A percentile compares a stretch with the other conserved stretches of the same genome.
Evolutionary conservation across 1,284 basidiomycete genomes (phyloP).

Genomic region (Laetiporus sulphureus): DNA sequence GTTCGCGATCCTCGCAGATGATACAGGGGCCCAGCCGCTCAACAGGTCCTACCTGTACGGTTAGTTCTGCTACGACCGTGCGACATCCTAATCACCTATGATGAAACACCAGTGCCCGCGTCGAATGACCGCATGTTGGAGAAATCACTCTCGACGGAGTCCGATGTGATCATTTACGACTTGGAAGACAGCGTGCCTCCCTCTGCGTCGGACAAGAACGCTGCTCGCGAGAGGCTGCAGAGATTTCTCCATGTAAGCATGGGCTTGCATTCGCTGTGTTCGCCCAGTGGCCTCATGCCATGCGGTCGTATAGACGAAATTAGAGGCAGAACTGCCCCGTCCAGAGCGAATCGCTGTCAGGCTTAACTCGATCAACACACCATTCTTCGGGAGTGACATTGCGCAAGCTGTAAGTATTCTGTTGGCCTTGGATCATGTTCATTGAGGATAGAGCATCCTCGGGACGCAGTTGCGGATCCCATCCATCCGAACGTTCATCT

Average conservation of each 20-base stretch:
- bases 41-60: constrained; percentile 11
- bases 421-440: background rate
- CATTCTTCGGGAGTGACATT: constrained; percentile 69
- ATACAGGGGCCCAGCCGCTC: background rate
- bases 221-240: constrained; percentile 52
- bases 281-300: too few relatives aligned
- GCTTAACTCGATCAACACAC: constrained; percentile 70
- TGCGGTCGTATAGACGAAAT: constrained; percentile 25
- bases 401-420: constrained; percentile 46
- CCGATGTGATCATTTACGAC: constrained; percentile 82
- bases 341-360: constrained; percentile 62
- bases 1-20: too few relatives aligned
- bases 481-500: constrained; percentile 55
- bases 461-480: constrained; percentile 18
- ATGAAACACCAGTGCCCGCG: constrained; percentile 50
- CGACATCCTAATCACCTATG: background rate
- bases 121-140: constrained; percentile 77
- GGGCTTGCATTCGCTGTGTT: too few relatives aligned
- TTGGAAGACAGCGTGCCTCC: constrained; percentile 80
- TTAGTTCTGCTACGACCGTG: background rate
- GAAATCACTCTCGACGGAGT: constrained; percentile 58
- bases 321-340: constrained; percentile 31
- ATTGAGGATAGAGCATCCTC: background rate
- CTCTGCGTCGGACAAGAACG: constrained; percentile 47
- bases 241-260: constrained; percentile 51